phyloP scores from a whole-genome alignment of 83 land plant species.

The Picea abies region DNA sequence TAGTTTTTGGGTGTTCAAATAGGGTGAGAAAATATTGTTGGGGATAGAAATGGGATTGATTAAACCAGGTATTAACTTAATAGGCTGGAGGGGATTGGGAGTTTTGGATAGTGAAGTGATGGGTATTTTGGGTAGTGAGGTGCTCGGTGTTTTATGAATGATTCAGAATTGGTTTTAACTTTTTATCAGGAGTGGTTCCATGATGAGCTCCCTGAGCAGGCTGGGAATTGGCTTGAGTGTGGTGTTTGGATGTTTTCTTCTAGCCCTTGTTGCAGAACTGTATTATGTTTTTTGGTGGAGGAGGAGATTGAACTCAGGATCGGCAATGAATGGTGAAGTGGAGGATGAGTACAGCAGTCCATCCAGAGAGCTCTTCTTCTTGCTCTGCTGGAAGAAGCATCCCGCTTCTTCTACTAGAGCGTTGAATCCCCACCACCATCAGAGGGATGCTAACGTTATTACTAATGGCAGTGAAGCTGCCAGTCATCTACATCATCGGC shows the following conservation, averaged over 20 bases:
- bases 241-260: slow-evolving; percentile 57
- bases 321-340: slow-evolving; percentile 21
- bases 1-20: too few relatives aligned
- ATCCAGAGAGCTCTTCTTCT: slow-evolving; percentile 30
- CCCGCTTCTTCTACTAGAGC: slow-evolving; percentile 26
- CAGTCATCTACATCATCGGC: background rate
- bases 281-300: slow-evolving; percentile 74
- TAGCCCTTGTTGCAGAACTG: slow-evolving; percentile 65
- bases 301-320: slow-evolving; percentile 32
- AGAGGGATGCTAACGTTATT: background rate
- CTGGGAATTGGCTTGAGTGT: slow-evolving; percentile 64
- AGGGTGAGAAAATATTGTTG: too few relatives aligned
- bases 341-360: slow-evolving; percentile 46
- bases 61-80: too few relatives aligned
- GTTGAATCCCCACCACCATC: slow-evolving; percentile 12
- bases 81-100: too few relatives aligned
- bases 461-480: slow-evolving; percentile 6
- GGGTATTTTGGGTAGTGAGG: too few relatives aligned
- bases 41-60: too few relatives aligned
- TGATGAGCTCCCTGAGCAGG: slow-evolving; percentile 58
- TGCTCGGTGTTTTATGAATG: too few relatives aligned
- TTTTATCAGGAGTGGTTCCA: background rate
- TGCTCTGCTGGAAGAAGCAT: slow-evolving; percentile 57
- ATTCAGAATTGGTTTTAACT: too few relatives aligned
- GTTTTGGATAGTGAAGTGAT: too few relatives aligned